These are phyloP conservation scores for Bacterosira constricta DNA, from an alignment of 108 stramenopile species.

Conservation along the genomic window DNA sequence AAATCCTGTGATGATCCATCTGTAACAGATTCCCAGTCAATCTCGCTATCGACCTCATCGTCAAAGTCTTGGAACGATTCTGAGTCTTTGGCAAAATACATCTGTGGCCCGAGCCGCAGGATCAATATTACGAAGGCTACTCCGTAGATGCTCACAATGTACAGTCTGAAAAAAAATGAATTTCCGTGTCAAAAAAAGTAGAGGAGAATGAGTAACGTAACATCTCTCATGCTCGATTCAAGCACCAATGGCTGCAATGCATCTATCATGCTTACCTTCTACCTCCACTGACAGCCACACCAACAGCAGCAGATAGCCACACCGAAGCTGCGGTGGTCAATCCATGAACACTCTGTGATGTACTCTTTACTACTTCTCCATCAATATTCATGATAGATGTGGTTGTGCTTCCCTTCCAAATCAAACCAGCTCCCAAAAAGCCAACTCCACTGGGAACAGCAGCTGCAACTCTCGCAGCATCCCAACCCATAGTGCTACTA, in stretches of 20 bases:
- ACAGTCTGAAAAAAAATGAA: no score
- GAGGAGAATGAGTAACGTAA: no score
- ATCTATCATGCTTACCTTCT: background rate
- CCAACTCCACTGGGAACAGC: slow-evolving; percentile 69
- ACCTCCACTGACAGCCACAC: slow-evolving; percentile 56
- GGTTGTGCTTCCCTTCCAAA: slow-evolving; percentile 42
- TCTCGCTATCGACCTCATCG: background rate
- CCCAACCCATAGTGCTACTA: slow-evolving; percentile 55
- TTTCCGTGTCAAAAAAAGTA: no score
- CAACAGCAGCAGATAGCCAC: slow-evolving; percentile 64
- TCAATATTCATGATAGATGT: background rate
- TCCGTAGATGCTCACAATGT: slow-evolving; percentile 34
- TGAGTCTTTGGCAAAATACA: slow-evolving; percentile 25
- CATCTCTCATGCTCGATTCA: no score
- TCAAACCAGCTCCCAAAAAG: slow-evolving; percentile 63
- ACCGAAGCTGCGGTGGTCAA: slow-evolving; percentile 68
- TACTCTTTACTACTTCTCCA: slow-evolving; percentile 11
- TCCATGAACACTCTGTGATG: slow-evolving; percentile 47
- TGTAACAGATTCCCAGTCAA: slow-evolving; percentile 28
- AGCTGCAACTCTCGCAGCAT: slow-evolving; percentile 58
- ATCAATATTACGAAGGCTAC: slow-evolving; percentile 40
- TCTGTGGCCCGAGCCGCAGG: slow-evolving; percentile 15
- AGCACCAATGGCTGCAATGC: background rate
- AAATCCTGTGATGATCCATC: slow-evolving; percentile 19
- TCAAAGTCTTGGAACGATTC: slow-evolving; percentile 24